Base-by-base conservation (phyloP, 176 grass and related monocot genomes). In the Musa beccarii region DNA sequence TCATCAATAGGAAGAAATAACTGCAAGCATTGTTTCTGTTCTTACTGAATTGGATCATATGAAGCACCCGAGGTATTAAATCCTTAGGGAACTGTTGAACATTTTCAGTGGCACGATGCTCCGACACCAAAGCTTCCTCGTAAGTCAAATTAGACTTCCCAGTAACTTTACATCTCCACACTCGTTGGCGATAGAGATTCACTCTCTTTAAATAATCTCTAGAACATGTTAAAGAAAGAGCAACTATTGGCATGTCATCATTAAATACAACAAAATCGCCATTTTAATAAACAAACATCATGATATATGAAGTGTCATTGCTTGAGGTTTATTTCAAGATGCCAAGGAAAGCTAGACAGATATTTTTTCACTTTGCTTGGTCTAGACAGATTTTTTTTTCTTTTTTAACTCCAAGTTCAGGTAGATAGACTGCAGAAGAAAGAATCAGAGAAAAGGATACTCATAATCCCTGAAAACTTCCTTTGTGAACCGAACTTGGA, bases 111-210 rank as follows among this genome's bases (percentile, higher is more conserved):
- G 90, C 90, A 54, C 34, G 83, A 68, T 85, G 66, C 81, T 97
- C 90, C 25, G 88, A 93, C 21, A 89, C 82, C 84, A 97, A 53
- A 84, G 94, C 94, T 89, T 97, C 90, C 78, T 93, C 84, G 71
- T 93, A 97, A 69, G 94, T 90, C 81, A 97, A 79, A 76, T 91
- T 90, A 56, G 83, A 79, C 83, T 97, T 97, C 70, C 93, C 87
- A 22, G 86, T 90, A 71, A 89, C 63, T 78, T 90, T 88, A 82
- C 93, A 97, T 3, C 82, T 83, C 93, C 88, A 97, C 49, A 97
- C 52, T 76, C 84, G 93, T 83, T 85, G 71, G 21, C 78, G 71
- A 66, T 97, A 97, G 74, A 97, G 78, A 52, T 93, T 89, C 51
- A 97, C 68, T 82, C 88, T 88, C 75, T 93, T 90, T 78, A 87